Evolutionary conservation across 768 basidiomycete genomes (phyloP).

Genomic region (Rhizopogon vulgaris): DNA sequence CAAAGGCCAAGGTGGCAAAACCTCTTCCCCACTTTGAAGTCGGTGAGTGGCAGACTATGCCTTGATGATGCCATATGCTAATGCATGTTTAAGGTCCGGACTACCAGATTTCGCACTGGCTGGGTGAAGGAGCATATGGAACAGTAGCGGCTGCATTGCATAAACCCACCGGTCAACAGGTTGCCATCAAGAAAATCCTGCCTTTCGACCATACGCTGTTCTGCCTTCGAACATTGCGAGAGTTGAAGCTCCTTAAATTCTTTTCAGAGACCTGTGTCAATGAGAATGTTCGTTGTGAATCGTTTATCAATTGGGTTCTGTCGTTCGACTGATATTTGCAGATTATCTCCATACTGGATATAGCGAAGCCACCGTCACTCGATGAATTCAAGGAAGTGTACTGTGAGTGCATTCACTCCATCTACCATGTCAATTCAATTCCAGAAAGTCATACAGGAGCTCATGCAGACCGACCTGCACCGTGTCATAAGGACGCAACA

Average conservation of each 20-base stretch:
- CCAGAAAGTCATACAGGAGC: constrained; percentile 66
- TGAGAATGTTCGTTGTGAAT: constrained; percentile 54
- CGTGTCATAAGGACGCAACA: constrained; percentile 88
- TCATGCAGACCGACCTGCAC: constrained; percentile 90
- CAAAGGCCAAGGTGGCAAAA: constrained; percentile 44
- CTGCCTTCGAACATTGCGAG: constrained; percentile 82
- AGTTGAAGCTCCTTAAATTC: constrained; percentile 86
- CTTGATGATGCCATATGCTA: constrained; percentile 1
- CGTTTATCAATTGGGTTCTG: not conserved
- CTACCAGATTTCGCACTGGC: constrained; percentile 66
- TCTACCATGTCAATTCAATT: constrained; percentile 1
- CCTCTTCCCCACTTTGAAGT: constrained; percentile 70
- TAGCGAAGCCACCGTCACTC: constrained; percentile 71
- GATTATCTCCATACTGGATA: constrained; percentile 92
- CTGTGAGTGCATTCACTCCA: constrained; percentile 36
- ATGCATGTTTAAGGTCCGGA: constrained; percentile 46
- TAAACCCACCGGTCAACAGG: constrained; percentile 71
- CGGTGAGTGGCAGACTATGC: constrained; percentile 32
- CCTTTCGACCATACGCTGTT: constrained; percentile 94
- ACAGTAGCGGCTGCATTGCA: constrained; percentile 87
- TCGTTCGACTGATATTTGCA: constrained; percentile 22
- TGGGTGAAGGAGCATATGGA: constrained; percentile 87
- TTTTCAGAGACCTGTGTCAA: constrained; percentile 76
- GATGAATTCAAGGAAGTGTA: constrained; percentile 86
- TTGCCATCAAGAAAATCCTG: constrained; percentile 93